phyloP scores from a whole-genome alignment of 1,139 yeast species.

The Pneumocystis wakefieldiae region DNA sequence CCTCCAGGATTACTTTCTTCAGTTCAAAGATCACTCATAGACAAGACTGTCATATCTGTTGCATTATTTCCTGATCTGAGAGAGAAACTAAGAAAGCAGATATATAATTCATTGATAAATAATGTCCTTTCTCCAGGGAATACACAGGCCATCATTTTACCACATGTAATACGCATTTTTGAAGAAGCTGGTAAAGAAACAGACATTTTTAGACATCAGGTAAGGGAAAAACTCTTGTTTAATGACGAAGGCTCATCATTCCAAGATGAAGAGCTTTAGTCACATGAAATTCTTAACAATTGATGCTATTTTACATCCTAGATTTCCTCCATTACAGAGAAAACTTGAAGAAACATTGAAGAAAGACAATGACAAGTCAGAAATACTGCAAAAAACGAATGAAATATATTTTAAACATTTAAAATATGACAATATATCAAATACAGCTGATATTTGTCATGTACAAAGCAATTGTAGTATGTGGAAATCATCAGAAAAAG shows the following conservation, averaged over 20 bases:
- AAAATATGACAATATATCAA: background rate
- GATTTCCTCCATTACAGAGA: background rate
- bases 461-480: background rate
- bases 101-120: background rate
- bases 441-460: background rate
- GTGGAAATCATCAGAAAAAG: background rate
- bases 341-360: background rate
- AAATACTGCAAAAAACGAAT: background rate
- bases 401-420: background rate
- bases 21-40: background rate
- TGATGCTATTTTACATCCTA: background rate
- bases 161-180: slow-evolving; percentile 1
- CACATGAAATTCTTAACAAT: background rate
- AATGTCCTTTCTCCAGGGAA: background rate
- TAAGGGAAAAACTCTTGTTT: background rate
- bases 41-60: background rate
- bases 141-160: background rate
- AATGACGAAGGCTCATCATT: background rate
- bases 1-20: background rate
- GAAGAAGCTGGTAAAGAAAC: background rate
- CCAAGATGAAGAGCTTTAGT: background rate
- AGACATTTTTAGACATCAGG: background rate
- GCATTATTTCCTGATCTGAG: background rate
- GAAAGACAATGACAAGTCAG: background rate
- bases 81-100: background rate